Base-by-base conservation (phyloP, 305 asterid species). In the Fraxinus greggii region DNA sequence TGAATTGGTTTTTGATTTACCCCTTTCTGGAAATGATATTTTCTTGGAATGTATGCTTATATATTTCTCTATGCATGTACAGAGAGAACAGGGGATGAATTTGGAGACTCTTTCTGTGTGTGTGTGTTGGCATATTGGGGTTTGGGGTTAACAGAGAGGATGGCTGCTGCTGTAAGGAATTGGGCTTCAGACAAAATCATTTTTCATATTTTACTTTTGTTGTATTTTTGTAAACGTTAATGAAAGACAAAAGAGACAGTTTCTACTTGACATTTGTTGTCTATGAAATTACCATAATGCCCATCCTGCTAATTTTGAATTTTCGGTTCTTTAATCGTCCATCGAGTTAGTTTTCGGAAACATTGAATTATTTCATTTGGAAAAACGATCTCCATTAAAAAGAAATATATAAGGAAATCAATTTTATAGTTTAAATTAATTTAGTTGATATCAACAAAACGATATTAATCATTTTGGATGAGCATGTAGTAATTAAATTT, bases 41-140 rank as follows among this genome's bases (percentile, higher is more conserved):
- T 67, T 28, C 74, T 67, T 67, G 74, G 36, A 67, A 67, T 67
- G 74, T 67, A 67, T 67, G 74, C 19, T 67, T 67, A 26, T 67
- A 67, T 26, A 67, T 67, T 67, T 67, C 36, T 26, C 36, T 28
- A 24, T 28, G 36, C 36, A 67, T 28, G 36, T 65, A 23, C 8
- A 28, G 7, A 65, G 73, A 63, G 32, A 65, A 19, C 3, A 4
- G 31, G 19, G n/a, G 36, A 65, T 67, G 21, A 63, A 28, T 28
- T 12, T 67, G 72, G 69, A 21, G 69, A 59, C 65, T 56, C 6
- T n/a, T 15, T 12, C 4, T 21, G 32, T 24, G 70, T 7, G 17
- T 42, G 19, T 51, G 23, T 5, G 26, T 19, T 54, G 24, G 10
- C 65, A 54, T 54, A n/a, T 54, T 54, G 65, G 65, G 65, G 26